Conservation (phyloP, 1,284 basidiomycete genomes). For the Leccinum subrobustum region DNA sequence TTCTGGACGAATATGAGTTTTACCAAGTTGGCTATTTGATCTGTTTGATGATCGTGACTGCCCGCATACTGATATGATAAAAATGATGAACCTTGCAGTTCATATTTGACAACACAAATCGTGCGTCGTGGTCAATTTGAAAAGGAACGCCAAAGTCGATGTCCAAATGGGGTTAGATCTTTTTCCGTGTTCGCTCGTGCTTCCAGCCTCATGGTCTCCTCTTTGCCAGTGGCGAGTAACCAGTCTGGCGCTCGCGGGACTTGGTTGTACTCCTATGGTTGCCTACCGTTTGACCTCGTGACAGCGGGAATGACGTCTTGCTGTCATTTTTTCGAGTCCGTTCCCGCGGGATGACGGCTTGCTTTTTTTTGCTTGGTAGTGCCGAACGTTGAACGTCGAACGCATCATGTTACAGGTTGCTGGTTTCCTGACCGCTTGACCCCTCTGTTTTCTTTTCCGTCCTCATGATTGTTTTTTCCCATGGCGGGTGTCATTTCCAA, state of each 20-base stretch:
- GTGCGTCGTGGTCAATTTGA: background rate
- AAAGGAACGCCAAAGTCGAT: conserved; percentile 8
- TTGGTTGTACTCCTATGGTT: background rate
- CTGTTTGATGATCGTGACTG: conserved; percentile 9
- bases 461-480: background rate
- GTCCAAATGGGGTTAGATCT: background rate
- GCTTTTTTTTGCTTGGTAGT: background rate
- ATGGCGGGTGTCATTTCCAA: background rate
- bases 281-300: background rate
- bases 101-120: background rate
- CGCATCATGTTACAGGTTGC: background rate
- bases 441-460: background rate
- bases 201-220: conserved; percentile 19
- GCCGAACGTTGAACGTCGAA: background rate
- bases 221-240: conserved; percentile 1
- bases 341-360: conserved; percentile 3
- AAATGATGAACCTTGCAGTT: conserved; percentile 19
- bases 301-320: background rate
- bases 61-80: conserved; percentile 9
- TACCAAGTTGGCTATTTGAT: conserved; percentile 19
- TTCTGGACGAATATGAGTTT: conserved; percentile 6
- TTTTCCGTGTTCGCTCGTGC: background rate
- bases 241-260: background rate
- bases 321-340: background rate
- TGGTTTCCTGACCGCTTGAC: background rate